phyloP scores from a whole-genome alignment of 75 land plant species.

The Ceratopteris richardii region DNA sequence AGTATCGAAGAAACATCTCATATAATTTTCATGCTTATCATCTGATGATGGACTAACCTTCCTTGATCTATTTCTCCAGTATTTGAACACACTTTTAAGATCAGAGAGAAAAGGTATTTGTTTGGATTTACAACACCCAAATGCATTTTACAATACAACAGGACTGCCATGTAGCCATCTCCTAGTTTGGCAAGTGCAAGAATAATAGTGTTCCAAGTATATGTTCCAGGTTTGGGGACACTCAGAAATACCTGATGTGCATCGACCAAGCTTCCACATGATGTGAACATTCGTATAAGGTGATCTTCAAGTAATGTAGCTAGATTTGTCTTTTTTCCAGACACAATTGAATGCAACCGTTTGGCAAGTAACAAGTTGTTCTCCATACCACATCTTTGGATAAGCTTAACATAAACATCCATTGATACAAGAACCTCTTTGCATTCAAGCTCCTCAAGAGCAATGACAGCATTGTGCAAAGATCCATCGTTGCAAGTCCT shows the following conservation, averaged over 20 bases:
- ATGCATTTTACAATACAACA: slow-evolving; percentile 17
- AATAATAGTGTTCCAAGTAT: slow-evolving; percentile 33
- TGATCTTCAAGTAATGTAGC: not conserved
- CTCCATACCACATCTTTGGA: not conserved
- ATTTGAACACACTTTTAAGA: slow-evolving; percentile 34
- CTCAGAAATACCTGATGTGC: slow-evolving; percentile 21
- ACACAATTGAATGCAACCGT: not conserved
- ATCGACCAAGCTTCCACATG: slow-evolving; percentile 23
- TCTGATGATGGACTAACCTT: slow-evolving; percentile 31
- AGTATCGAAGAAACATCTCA: slow-evolving; percentile 19
- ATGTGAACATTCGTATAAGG: slow-evolving; percentile 24
- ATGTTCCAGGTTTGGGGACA: slow-evolving; percentile 19
- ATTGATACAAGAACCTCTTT: no score
- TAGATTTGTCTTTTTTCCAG: not conserved
- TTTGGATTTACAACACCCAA: slow-evolving; percentile 10
- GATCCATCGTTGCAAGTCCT: no score
- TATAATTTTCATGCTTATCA: slow-evolving; percentile 9
- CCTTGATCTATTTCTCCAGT: slow-evolving; percentile 23
- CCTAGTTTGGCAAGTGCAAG: slow-evolving; percentile 25
- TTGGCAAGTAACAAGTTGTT: not conserved
- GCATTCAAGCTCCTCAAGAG: not conserved
- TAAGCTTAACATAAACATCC: not conserved
- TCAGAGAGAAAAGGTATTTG: slow-evolving; percentile 15
- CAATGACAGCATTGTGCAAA: no score
- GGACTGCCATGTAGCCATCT: slow-evolving; percentile 15